phyloP scores from a whole-genome alignment of 768 basidiomycete genomes.

The Mrakia blollopis region DNA sequence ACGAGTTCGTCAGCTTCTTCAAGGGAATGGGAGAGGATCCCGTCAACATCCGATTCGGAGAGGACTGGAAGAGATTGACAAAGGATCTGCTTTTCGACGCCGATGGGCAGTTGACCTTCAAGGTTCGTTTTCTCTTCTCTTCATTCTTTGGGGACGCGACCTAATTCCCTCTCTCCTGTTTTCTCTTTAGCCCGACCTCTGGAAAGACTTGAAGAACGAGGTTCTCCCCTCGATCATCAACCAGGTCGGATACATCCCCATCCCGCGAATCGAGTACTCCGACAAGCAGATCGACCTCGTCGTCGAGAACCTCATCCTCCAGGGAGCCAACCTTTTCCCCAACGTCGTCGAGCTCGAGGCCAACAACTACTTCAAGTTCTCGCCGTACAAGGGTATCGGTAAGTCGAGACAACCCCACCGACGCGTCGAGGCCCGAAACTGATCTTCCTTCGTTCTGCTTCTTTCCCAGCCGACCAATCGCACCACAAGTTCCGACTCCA shows the following conservation, averaged over 20 bases:
- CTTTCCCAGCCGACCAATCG: conserved; percentile 48
- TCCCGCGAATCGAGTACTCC: conserved; percentile 90
- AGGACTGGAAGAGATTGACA: conserved; percentile 70
- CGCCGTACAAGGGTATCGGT: conserved; percentile 58
- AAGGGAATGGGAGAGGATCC: conserved; percentile 66
- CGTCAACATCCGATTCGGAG: conserved; percentile 52
- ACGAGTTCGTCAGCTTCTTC: conserved; percentile 71
- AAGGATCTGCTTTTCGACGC: conserved; percentile 63
- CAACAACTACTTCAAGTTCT: conserved; percentile 77
- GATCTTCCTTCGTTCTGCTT: not conserved
- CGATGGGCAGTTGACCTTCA: conserved; percentile 81
- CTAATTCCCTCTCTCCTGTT: too few relatives aligned
- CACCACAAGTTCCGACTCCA: conserved; percentile 70
- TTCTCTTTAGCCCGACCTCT: conserved; percentile 52
- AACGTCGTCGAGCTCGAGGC: conserved; percentile 56
- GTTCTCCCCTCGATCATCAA: conserved; percentile 75
- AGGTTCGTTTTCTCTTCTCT: conserved; percentile 40
- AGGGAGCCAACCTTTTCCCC: conserved; percentile 76
- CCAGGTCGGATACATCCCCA: conserved; percentile 54
- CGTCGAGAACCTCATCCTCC: conserved; percentile 84
- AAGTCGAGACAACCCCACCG: too few relatives aligned
- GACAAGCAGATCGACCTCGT: conserved; percentile 81
- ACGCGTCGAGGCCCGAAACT: not conserved
- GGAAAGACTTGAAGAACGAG: conserved; percentile 79
- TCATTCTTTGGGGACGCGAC: too few relatives aligned